These are phyloP conservation scores for Pholiota conissans DNA, from an alignment of 768 basidiomycete species.

Conservation along the genomic window DNA sequence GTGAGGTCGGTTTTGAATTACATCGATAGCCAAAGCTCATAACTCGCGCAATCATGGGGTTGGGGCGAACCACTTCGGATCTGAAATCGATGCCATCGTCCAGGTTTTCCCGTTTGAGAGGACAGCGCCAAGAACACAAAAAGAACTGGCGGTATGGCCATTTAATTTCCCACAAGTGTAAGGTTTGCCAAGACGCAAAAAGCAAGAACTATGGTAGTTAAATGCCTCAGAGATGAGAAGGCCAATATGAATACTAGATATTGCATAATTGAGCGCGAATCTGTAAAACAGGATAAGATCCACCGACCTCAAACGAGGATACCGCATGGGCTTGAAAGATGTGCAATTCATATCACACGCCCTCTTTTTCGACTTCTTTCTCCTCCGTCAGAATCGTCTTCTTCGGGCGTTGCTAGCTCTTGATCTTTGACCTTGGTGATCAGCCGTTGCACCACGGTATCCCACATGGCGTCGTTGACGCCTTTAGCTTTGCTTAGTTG, in stretches of 20 bases:
- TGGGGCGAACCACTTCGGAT: neutral
- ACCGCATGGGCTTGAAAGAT: neutral
- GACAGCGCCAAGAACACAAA: neutral
- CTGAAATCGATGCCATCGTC: neutral
- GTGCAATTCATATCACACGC: slow-evolving; percentile 19
- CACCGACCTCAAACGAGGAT: neutral
- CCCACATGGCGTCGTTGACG: slow-evolving; percentile 96
- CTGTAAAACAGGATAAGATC: neutral
- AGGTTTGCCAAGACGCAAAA: neutral
- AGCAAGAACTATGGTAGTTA: neutral
- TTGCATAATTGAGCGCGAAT: neutral
- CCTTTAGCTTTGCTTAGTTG: slow-evolving; percentile 83
- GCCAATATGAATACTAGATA: neutral
- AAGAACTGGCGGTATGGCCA: neutral
- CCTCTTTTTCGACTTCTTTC: slow-evolving; percentile 25
- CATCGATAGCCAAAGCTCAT: neutral
- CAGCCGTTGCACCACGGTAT: slow-evolving; percentile 69
- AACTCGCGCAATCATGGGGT: neutral
- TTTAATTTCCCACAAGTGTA: neutral
- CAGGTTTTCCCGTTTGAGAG: neutral
- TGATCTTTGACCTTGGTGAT: slow-evolving; percentile 26
- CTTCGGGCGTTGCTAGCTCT: slow-evolving; percentile 6
- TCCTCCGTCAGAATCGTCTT: slow-evolving; percentile 15
- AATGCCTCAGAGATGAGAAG: neutral
- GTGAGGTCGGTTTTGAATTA: neutral